These are phyloP conservation scores for Skeletonema potamos DNA, from an alignment of 108 stramenopile species.

Conservation along the genomic window DNA sequence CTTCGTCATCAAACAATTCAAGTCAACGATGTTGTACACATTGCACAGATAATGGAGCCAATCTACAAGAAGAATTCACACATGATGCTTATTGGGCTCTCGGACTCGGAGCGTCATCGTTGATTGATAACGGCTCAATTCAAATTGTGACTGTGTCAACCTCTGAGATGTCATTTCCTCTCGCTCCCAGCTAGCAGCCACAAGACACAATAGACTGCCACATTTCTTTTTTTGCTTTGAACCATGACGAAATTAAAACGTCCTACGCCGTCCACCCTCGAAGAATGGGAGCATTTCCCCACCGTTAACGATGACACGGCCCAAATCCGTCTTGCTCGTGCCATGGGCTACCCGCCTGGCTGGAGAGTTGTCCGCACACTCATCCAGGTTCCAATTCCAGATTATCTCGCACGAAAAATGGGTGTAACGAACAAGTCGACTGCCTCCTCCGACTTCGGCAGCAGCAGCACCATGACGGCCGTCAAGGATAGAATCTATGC, in stretches of 20 bases:
- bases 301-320: conserved; percentile 46
- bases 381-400: conserved; percentile 34
- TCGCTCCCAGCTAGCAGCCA: too few relatives aligned
- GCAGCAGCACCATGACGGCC: conserved; percentile 19
- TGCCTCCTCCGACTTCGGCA: conserved; percentile 5
- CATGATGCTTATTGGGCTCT: too few relatives aligned
- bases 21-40: too few relatives aligned
- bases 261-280: conserved; percentile 44
- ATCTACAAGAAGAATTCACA: too few relatives aligned
- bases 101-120: too few relatives aligned
- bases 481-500: conserved; percentile 52
- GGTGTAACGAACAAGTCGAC: conserved; percentile 4
- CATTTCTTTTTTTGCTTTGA: too few relatives aligned
- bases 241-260: conserved; percentile 20
- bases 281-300: conserved; percentile 45
- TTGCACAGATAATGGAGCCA: too few relatives aligned
- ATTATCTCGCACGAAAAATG: conserved; percentile 20
- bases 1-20: too few relatives aligned
- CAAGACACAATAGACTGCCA: neutral
- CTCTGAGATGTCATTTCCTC: too few relatives aligned
- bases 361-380: conserved; percentile 76
- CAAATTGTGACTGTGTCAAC: too few relatives aligned
- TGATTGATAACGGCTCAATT: too few relatives aligned
- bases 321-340: conserved; percentile 60
- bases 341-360: conserved; percentile 79